A percentile compares a stretch with the other conserved stretches of the same genome.
Evolutionary conservation across 2,329 filamentous ascomycete species (phyloP).

Genomic region (Monosporascus cannonballus): DNA sequence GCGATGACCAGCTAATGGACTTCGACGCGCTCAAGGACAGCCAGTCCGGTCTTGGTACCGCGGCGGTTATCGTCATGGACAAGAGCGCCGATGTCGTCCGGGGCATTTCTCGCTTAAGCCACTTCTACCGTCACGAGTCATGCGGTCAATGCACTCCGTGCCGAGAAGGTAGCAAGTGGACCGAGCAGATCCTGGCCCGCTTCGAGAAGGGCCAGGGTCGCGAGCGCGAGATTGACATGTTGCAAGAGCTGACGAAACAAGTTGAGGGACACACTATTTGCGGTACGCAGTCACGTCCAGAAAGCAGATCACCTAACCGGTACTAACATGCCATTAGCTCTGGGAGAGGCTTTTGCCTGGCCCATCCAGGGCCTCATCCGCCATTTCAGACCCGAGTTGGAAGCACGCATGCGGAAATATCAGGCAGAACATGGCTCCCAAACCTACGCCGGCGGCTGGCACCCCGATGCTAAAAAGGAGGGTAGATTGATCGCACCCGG

Average conservation of each 20-base stretch:
- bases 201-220: conserved; percentile 89
- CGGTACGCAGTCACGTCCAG: conserved; percentile 51
- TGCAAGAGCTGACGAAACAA: conserved; percentile 98
- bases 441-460: conserved; percentile 83
- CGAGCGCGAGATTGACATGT: conserved; percentile 95
- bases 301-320: conserved; percentile 1
- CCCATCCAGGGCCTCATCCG: conserved; percentile 96
- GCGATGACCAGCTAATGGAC: conserved; percentile 97
- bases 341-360: conserved; percentile 98
- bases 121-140: conserved; percentile 98
- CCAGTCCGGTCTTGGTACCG: conserved; percentile 93
- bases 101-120: conserved; percentile 83
- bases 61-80: conserved; percentile 98
- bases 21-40: conserved; percentile 98
- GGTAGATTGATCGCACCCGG: conserved; percentile 85
- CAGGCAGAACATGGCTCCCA: conserved; percentile 65
- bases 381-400: conserved; percentile 94
- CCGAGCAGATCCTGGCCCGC: conserved; percentile 95
- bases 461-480: conserved; percentile 65
- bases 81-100: conserved; percentile 95
- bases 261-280: conserved; percentile 99
- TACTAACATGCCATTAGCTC: conserved; percentile 45
- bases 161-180: conserved; percentile 98
- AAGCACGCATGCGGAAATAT: conserved; percentile 82
- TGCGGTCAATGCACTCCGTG: conserved; percentile 99